phyloP scores from a whole-genome alignment of 331 rosid genomes.

The Stylosanthes scabra region DNA sequence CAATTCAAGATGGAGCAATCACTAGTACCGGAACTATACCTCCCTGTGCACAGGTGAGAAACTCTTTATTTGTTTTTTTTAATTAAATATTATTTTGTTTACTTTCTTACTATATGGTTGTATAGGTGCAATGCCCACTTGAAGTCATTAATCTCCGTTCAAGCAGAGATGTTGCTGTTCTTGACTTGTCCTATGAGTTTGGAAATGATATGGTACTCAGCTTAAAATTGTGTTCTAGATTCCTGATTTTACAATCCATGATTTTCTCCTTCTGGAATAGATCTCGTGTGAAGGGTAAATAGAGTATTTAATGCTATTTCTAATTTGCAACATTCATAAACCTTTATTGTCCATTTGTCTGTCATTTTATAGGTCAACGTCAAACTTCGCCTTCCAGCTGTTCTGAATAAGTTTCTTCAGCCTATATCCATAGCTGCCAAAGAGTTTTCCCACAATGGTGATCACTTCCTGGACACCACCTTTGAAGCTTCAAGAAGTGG shows the following conservation, averaged over 20 bases:
- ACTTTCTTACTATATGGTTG: conserved; percentile 37
- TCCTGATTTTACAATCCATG: conserved; percentile 9
- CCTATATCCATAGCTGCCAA: conserved; percentile 80
- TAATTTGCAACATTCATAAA: conserved; percentile 35
- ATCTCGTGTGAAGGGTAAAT: conserved; percentile 28
- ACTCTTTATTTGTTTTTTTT: conserved; percentile 19
- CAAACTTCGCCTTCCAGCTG: conserved; percentile 89
- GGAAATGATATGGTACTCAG: conserved; percentile 75
- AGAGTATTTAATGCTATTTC: neutral
- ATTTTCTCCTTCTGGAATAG: neutral
- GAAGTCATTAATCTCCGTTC: conserved; percentile 88
- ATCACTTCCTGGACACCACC: conserved; percentile 96
- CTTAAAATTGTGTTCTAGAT: conserved; percentile 23
- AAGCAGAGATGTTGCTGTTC: conserved; percentile 94
- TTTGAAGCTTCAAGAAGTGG: conserved; percentile 99
- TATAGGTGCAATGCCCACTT: conserved; percentile 97
- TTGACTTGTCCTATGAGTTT: conserved; percentile 95
- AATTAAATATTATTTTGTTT: neutral
- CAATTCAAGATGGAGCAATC: conserved; percentile 94
- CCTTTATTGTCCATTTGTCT: too few relatives aligned
- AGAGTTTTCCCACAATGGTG: conserved; percentile 99
- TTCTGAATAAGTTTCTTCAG: conserved; percentile 90
- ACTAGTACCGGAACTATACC: conserved; percentile 96
- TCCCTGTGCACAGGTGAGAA: conserved; percentile 93
- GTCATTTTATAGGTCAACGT: too few relatives aligned